A percentile compares a stretch with the other conserved stretches of the same genome.
Conservation (phyloP, 805 yeast genomes). For the Wickerhamiella siamensis region DNA sequence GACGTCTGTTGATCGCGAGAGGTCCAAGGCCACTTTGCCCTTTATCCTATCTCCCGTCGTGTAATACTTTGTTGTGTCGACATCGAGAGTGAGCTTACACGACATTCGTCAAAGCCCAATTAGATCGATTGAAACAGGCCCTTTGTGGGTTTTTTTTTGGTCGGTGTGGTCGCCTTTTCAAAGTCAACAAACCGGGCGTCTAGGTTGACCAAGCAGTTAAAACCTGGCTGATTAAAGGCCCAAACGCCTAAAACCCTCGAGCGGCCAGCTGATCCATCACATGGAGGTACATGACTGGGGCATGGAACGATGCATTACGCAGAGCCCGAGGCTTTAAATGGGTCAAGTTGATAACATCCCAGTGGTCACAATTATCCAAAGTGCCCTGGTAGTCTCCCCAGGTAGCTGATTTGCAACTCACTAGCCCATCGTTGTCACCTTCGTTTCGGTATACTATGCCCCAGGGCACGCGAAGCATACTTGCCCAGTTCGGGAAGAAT, state of each 20-base stretch:
- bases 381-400: slow-evolving; percentile 85
- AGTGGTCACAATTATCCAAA: slow-evolving; percentile 62
- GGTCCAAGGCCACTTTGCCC: slow-evolving; percentile 9
- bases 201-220: no score
- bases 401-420: slow-evolving; percentile 57
- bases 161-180: no score
- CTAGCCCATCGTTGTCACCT: slow-evolving; percentile 74
- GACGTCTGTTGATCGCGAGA: slow-evolving; percentile 6
- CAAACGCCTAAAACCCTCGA: slow-evolving; percentile 37
- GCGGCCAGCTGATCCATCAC: slow-evolving; percentile 49
- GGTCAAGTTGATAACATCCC: slow-evolving; percentile 68
- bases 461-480: slow-evolving; percentile 53
- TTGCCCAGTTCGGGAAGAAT: slow-evolving; percentile 47
- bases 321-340: slow-evolving; percentile 19
- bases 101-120: no score
- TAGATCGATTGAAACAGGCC: no score
- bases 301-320: slow-evolving; percentile 36
- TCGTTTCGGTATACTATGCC: slow-evolving; percentile 35
- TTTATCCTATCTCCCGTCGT: slow-evolving; percentile 10
- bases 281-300: slow-evolving; percentile 54
- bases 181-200: no score
- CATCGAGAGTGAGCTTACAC: background rate
- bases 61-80: background rate
- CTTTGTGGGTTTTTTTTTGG: no score
- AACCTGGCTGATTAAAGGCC: no score